A percentile compares a stretch with the other conserved stretches of the same genome.
Evolutionary conservation across 2,329 filamentous ascomycete genomes (phyloP).

Genomic region (Fusarium coffeatum): DNA sequence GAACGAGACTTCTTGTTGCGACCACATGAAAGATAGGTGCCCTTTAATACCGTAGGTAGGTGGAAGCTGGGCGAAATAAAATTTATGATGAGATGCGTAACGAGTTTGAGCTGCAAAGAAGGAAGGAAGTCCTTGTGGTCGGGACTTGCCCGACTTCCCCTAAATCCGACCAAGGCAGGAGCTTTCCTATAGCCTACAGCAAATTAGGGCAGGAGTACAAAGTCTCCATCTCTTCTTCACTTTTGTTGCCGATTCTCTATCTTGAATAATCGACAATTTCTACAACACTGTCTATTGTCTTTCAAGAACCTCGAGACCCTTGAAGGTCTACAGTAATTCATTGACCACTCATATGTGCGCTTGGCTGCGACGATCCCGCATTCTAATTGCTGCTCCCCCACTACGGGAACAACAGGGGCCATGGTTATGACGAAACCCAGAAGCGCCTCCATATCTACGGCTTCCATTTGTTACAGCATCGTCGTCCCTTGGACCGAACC

Average conservation of each 20-base stretch:
- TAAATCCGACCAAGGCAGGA: not conserved
- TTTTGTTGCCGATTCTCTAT: not conserved
- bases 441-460: slow-evolving; percentile 16
- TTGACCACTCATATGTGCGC: not conserved
- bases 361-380: slow-evolving; percentile 8
- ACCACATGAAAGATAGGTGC: not conserved
- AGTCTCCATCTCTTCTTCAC: not conserved
- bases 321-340: not conserved
- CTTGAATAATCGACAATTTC: not conserved
- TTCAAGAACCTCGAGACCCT: not conserved
- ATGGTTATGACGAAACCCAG: slow-evolving; percentile 37
- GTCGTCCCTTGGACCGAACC: slow-evolving; percentile 48
- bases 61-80: not conserved
- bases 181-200: not conserved
- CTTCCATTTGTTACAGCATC: slow-evolving; percentile 10
- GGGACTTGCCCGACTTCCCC: not conserved
- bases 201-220: not conserved
- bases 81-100: not conserved
- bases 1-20: not conserved
- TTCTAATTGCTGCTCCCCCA: slow-evolving; percentile 26
- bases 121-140: not conserved
- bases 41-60: too few species aligned
- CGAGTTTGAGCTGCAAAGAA: not conserved
- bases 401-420: slow-evolving; percentile 35
- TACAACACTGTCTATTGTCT: not conserved